phyloP scores from a whole-genome alignment of 495 filamentous ascomycete genomes.

The Trichoderma orchidacearum region DNA sequence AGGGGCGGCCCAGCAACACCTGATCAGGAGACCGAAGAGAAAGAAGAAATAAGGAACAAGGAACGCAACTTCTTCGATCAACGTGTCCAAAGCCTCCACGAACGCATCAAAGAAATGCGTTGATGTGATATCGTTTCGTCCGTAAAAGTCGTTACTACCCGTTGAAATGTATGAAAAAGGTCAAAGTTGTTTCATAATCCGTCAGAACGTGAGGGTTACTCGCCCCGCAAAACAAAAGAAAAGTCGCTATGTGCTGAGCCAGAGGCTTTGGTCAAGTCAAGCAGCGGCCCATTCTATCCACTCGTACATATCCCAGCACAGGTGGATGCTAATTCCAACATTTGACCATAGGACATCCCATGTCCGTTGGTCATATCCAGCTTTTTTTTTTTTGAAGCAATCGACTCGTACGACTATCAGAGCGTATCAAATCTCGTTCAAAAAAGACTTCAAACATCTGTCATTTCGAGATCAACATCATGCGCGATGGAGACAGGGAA shows the following conservation, averaged over 20 bases:
- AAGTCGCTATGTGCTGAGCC: background rate
- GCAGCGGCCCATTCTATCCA: background rate
- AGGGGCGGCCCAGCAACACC: too few species aligned
- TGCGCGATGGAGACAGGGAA: conserved; percentile 9
- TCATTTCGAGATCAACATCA: conserved; percentile 33
- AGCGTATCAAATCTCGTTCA: background rate
- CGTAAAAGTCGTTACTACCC: background rate
- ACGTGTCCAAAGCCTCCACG: background rate
- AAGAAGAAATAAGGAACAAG: background rate
- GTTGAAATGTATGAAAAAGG: background rate
- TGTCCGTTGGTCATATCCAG: background rate
- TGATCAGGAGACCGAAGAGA: background rate
- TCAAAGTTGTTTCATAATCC: background rate
- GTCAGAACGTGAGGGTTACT: background rate
- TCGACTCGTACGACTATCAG: background rate
- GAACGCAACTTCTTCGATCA: background rate
- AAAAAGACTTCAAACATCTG: conserved; percentile 20
- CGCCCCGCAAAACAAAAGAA: background rate
- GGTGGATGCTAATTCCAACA: background rate
- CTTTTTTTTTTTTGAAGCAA: background rate
- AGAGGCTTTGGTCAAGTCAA: background rate
- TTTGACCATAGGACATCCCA: background rate
- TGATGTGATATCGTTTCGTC: background rate
- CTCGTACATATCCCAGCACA: background rate
- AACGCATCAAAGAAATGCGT: background rate